phyloP scores from a whole-genome alignment of 1,284 basidiomycete species.

The Leccinum brunneo-olivaceum region DNA sequence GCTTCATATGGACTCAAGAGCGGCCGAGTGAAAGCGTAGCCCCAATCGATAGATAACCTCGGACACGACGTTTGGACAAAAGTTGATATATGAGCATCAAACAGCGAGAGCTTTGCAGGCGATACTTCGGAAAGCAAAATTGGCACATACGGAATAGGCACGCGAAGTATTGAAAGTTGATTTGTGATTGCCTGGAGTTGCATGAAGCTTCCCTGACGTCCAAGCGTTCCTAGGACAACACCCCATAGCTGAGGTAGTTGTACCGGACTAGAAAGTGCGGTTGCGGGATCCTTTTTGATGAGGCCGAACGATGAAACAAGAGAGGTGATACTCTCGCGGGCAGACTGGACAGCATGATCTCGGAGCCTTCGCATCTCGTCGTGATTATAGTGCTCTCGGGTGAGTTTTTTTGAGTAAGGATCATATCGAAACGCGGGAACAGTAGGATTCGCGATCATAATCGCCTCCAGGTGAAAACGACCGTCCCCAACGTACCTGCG shows the following conservation, averaged over 20 bases:
- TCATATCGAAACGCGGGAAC: conserved; percentile 97
- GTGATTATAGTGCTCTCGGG: conserved; percentile 89
- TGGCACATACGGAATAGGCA: conserved; percentile 72
- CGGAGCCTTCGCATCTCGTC: conserved; percentile 76
- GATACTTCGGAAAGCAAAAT: conserved; percentile 95
- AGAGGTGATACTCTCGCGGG: conserved; percentile 56
- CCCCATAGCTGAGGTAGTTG: conserved; percentile 61
- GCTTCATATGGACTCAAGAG: conserved; percentile 94
- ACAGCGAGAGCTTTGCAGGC: conserved; percentile 85
- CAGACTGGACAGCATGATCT: conserved; percentile 72
- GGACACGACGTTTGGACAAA: conserved; percentile 97
- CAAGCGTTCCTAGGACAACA: conserved; percentile 92
- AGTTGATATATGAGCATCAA: conserved; percentile 74
- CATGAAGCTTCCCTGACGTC: conserved; percentile 87
- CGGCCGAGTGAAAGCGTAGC: conserved; percentile 88
- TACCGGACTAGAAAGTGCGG: background rate
- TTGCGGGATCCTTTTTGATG: background rate
- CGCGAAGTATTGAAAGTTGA: conserved; percentile 50
- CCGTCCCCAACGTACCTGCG: conserved; percentile 95
- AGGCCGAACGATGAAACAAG: conserved; percentile 12
- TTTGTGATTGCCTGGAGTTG: conserved; percentile 84
- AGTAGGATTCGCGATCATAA: conserved; percentile 98
- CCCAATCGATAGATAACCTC: conserved; percentile 96
- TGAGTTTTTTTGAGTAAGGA: conserved; percentile 96
- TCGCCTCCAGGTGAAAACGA: conserved; percentile 95